Conservation (phyloP, 306 rosid species). For the Benincasa hispida region DNA sequence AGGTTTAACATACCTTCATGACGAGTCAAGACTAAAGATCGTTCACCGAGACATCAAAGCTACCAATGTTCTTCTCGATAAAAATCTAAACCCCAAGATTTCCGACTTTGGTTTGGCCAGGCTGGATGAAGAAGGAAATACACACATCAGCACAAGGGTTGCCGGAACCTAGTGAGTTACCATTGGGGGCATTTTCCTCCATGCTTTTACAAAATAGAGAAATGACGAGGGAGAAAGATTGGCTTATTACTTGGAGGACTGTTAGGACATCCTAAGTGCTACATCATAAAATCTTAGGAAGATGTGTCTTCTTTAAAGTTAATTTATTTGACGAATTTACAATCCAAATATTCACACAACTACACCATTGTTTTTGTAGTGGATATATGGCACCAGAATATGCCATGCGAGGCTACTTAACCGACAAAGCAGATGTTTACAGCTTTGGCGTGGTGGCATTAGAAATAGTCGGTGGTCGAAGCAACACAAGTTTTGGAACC, state of each 20-base stretch:
- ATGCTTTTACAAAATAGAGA: background rate
- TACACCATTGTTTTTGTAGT: conserved; percentile 7
- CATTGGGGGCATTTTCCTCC: background rate
- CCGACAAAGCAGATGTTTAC: conserved; percentile 66
- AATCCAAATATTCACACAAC: background rate
- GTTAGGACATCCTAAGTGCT: background rate
- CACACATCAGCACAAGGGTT: conserved; percentile 8
- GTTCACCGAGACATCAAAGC: conserved; percentile 40
- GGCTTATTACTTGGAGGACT: background rate
- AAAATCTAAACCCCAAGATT: background rate
- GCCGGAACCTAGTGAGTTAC: conserved; percentile 62
- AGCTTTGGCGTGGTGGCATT: conserved; percentile 47
- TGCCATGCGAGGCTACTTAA: conserved; percentile 55
- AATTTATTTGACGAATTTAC: background rate
- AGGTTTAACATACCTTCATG: conserved; percentile 3
- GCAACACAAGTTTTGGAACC: conserved; percentile 33
- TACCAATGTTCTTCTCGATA: conserved; percentile 14
- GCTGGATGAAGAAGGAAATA: background rate
- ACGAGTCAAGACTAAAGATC: background rate
- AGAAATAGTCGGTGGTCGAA: conserved; percentile 41
- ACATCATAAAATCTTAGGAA: background rate
- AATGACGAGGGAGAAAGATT: background rate
- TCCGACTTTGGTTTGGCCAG: background rate
- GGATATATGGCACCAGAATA: conserved; percentile 51
- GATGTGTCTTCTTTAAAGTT: background rate